A percentile compares a stretch with the other conserved stretches of the same genome.
Conservation (phyloP, 2,329 filamentous ascomycete genomes). For the Fusarium hostae region DNA sequence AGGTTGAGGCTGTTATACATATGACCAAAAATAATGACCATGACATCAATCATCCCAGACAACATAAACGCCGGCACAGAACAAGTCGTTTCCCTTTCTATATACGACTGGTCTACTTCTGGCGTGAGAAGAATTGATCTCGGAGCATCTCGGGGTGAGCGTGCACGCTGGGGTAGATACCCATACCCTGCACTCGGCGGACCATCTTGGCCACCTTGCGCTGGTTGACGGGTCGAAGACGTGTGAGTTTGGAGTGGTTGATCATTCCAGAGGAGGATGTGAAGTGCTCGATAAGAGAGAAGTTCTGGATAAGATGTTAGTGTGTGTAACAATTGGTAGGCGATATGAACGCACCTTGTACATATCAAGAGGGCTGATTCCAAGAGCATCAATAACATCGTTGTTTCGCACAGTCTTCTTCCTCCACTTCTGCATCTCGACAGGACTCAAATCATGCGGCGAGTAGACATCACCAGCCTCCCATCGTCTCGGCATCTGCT, state of each 20-base stretch:
- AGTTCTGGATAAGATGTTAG: constrained; percentile 72
- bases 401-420: constrained; percentile 64
- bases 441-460: constrained; percentile 83
- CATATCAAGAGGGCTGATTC: constrained; percentile 81
- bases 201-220: constrained; percentile 93
- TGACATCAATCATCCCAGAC: constrained; percentile 39
- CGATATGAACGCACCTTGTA: constrained; percentile 76
- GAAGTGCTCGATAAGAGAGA: constrained; percentile 89
- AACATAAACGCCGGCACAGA: constrained; percentile 21
- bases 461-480: constrained; percentile 85
- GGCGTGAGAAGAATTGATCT: constrained; percentile 48
- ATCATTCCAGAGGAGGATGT: constrained; percentile 88
- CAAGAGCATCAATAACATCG: constrained; percentile 84
- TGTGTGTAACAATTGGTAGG: background rate
- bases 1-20: constrained; percentile 52
- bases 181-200: constrained; percentile 86
- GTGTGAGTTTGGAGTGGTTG: constrained; percentile 78
- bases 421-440: constrained; percentile 86
- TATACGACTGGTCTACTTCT: constrained; percentile 21
- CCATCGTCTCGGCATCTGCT: constrained; percentile 78
- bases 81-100: constrained; percentile 5
- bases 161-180: constrained; percentile 92
- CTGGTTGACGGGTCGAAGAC: constrained; percentile 89
- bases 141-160: constrained; percentile 84
- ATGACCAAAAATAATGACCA: constrained; percentile 44